Conservation (phyloP, 306 rosid species). For the Casuarina cunninghamiana region DNA sequence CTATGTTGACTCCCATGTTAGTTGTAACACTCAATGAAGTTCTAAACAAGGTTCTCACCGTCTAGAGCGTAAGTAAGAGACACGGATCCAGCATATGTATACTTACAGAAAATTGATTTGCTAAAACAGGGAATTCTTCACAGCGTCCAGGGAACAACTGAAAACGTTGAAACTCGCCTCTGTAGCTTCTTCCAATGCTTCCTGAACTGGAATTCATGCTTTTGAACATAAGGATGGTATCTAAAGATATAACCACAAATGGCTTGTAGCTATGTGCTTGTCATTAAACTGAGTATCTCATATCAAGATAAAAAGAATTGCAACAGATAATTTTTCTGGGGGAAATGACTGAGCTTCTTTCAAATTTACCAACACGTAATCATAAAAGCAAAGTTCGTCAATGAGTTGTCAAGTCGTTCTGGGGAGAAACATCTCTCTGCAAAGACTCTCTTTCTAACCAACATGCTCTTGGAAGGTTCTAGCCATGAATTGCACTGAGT, state of each 20-base stretch:
- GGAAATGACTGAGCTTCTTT: background rate
- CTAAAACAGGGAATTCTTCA: conserved; percentile 81
- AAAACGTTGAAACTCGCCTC: conserved; percentile 91
- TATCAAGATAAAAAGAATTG: background rate
- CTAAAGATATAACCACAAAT: background rate
- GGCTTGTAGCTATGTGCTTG: background rate
- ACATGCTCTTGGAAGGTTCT: background rate
- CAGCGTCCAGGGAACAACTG: conserved; percentile 69
- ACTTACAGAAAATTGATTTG: conserved; percentile 92
- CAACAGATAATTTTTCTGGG: background rate
- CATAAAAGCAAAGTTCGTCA: background rate
- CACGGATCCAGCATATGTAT: conserved; percentile 7
- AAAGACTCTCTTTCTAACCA: background rate
- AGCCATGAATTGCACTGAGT: background rate
- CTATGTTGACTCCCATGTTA: background rate
- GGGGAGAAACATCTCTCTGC: background rate
- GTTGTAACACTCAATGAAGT: background rate
- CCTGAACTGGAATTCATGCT: conserved; percentile 58
- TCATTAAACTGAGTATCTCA: background rate
- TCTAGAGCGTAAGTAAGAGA: background rate
- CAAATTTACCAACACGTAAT: background rate
- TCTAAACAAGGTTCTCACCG: background rate
- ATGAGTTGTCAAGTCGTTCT: background rate
- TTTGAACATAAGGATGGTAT: conserved; percentile 7
- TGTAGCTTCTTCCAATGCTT: conserved; percentile 87